A percentile compares a stretch with the other conserved stretches of the same genome.
Evolutionary conservation across 257 asterid genomes (phyloP).

Genomic region (Solanum habrochaites): DNA sequence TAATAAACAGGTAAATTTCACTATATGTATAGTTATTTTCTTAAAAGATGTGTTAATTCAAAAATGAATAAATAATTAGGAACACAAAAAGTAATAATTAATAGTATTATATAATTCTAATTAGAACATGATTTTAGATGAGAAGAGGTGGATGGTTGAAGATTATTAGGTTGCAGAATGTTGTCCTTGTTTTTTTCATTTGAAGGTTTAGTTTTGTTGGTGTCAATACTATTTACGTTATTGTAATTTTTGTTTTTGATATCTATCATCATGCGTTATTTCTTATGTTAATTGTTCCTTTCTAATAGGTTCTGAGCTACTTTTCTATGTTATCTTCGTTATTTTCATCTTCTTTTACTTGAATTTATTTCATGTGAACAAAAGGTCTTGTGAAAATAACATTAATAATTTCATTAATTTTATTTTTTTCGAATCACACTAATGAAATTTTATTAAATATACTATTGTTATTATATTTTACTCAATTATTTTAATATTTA

Average conservation of each 20-base stretch:
- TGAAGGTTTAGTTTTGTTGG: background rate
- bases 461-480: background rate
- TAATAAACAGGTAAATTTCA: too few species aligned
- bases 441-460: background rate
- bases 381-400: background rate
- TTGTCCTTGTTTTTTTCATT: background rate
- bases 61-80: too few species aligned
- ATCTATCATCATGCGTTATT: too few species aligned
- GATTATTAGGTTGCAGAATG: background rate
- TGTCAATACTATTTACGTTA: background rate
- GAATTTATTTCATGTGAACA: background rate
- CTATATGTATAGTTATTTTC: too few species aligned
- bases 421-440: rapidly evolving
- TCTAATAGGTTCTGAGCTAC: too few species aligned
- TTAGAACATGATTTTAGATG: too few species aligned
- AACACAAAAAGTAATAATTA: too few species aligned
- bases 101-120: too few species aligned
- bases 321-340: too few species aligned
- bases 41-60: rapidly evolving
- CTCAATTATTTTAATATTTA: too few species aligned
- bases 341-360: too few species aligned
- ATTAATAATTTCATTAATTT: rapidly evolving
- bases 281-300: background rate
- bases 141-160: rapidly evolving
- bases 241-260: too few species aligned